Base-by-base conservation (phyloP, 225 moss, liverwort and hornwort species). In the Pseudisothecium myosuroides region DNA sequence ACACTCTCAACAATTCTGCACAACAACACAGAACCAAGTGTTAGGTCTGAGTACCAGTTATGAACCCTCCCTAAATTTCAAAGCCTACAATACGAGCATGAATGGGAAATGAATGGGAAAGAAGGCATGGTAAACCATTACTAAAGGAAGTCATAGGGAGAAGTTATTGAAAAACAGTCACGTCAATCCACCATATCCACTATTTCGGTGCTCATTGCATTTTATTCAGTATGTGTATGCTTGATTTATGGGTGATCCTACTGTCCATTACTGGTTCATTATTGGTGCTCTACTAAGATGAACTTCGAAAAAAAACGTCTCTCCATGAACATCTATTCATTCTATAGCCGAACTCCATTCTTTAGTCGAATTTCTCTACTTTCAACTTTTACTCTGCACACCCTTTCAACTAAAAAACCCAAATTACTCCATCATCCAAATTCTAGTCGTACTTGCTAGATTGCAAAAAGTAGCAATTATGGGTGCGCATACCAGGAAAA, bases 1-100 rank as follows among this genome's bases (percentile, higher is more conserved):
- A 95, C 94, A 88, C 95, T 95, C 91, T 95, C 95, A 72, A 95
- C 94, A 49, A 95, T 92, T 64, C 95, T 95, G 92, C 50, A 89
- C 59, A 66, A 52, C 50, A 84, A 63, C 76, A 87, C 55, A 69
- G 19, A 87, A 79, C 71, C 66, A 89, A 83, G 56, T 81, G 61
- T 13, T 2, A 60, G 39, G 49, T 24, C 26, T 49, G 82, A 65
- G 64, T 21, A 65, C 37, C 49, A 49, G 34, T 36, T 50, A 83
- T 47, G 22, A 82, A 63, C 63, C 34, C 32, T 41, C 28, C 50
- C 64, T 17, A 24, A 65, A 64, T 50, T 34, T 49, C 49, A 49
- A 64, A 47, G 50, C 82, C 50, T 49, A 60, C 41, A 39, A 13
- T 41, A 41, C 29, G 59, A 60, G 59, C 8, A 29, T 41, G 18